Evolutionary conservation across 2,329 filamentous ascomycete genomes (phyloP).

Genomic region (Biscogniauxia mediterranea): DNA sequence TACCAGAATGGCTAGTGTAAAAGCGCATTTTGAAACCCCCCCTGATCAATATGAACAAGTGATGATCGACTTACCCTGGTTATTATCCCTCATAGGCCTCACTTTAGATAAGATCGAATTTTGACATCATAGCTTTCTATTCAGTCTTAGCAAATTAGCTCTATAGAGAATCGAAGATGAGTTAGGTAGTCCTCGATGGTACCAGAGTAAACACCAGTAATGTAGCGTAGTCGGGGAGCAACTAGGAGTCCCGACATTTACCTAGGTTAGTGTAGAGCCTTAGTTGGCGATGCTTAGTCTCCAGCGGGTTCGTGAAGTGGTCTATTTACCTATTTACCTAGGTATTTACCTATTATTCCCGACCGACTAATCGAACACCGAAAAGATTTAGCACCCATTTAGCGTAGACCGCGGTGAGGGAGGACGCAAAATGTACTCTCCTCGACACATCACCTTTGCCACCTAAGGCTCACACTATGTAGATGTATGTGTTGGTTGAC

Average conservation of each 20-base stretch:
- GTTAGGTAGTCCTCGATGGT: neutral
- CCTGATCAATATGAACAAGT: neutral
- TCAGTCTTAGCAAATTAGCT: neutral
- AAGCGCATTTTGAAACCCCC: neutral
- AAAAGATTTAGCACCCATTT: neutral
- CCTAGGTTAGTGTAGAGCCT: neutral
- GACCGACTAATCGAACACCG: neutral
- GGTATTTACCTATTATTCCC: neutral
- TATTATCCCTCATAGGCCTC: neutral
- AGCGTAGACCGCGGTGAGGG: neutral
- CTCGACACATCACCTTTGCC: neutral
- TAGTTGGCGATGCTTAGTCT: neutral
- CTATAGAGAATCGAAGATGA: neutral
- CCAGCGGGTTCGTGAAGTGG: neutral
- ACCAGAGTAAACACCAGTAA: neutral
- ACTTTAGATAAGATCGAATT: neutral
- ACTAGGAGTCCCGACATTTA: neutral
- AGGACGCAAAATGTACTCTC: neutral
- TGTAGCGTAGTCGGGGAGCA: neutral
- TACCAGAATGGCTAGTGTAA: neutral
- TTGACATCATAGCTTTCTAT: neutral
- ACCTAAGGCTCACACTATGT: neutral
- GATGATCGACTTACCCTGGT: conserved; percentile 1
- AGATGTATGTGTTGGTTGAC: neutral
- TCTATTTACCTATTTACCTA: neutral